Percentiles rank a stretch among this genome's conserved stretches.
Evolutionary conservation across 495 filamentous ascomycete species (phyloP).

Genomic region (Hypoxylon crocopeplum): DNA sequence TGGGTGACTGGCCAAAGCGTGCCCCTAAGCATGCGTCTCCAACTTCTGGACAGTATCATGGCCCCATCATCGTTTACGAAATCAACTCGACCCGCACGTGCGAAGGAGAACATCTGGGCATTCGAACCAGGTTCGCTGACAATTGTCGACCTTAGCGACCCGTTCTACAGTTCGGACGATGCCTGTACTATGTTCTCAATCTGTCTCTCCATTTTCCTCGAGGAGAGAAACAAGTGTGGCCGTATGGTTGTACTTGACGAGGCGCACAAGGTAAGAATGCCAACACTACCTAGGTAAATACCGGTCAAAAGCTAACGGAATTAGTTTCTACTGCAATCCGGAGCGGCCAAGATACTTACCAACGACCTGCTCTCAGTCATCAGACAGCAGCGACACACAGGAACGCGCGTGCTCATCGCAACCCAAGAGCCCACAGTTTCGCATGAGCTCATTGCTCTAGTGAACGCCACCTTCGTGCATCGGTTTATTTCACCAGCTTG

Average conservation of each 20-base stretch:
- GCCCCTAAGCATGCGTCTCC: constrained; percentile 48
- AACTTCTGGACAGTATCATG: constrained; percentile 52
- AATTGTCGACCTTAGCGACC: constrained; percentile 67
- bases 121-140: constrained; percentile 58
- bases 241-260: constrained; percentile 53
- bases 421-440: constrained; percentile 85
- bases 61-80: constrained; percentile 7
- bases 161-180: constrained; percentile 60
- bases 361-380: constrained; percentile 69
- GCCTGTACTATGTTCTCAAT: constrained; percentile 67
- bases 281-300: constrained; percentile 2
- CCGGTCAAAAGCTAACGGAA: constrained; percentile 34
- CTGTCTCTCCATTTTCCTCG: constrained; percentile 57
- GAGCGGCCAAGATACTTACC: constrained; percentile 59
- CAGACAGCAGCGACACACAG: constrained; percentile 74
- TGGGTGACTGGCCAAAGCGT: constrained; percentile 42
- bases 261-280: constrained; percentile 41
- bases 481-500: constrained; percentile 76
- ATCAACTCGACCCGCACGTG: constrained; percentile 1
- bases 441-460: constrained; percentile 70
- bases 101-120: constrained; percentile 10
- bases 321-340: constrained; percentile 58
- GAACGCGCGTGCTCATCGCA: constrained; percentile 69
- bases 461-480: constrained; percentile 76
- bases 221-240: constrained; percentile 44